These are phyloP conservation scores for Edaphochlamys debaryana DNA, from an alignment of 139 green algal species.

Conservation along the genomic window DNA sequence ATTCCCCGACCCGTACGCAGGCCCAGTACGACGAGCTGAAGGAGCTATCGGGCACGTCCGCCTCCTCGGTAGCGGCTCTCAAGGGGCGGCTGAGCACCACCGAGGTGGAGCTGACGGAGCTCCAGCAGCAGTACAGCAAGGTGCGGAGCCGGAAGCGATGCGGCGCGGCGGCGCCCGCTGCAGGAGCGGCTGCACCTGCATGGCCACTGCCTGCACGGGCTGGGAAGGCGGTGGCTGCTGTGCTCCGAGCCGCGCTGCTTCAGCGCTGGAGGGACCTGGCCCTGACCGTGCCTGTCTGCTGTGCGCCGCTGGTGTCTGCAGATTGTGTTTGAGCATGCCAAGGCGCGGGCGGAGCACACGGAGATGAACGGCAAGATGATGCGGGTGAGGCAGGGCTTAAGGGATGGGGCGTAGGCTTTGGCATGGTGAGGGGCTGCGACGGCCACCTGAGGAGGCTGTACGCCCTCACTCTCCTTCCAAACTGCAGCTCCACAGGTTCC, in stretches of 20 bases:
- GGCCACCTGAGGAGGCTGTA: not conserved
- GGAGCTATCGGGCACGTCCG: not conserved
- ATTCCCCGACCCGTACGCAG: too few relatives aligned
- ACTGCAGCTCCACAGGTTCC: not conserved
- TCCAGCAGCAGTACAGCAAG: conserved; percentile 35
- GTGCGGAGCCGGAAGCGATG: too few relatives aligned
- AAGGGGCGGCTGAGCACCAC: not conserved
- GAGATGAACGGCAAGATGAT: conserved; percentile 45
- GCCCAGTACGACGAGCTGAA: too few relatives aligned
- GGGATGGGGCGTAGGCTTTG: not conserved
- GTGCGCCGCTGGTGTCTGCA: too few relatives aligned
- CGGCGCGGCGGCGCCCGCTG: too few relatives aligned
- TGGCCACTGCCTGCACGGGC: too few relatives aligned
- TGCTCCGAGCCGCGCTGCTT: too few relatives aligned
- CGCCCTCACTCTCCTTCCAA: not conserved
- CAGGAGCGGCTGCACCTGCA: too few relatives aligned
- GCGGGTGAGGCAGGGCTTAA: not conserved
- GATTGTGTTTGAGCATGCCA: conserved; percentile 49
- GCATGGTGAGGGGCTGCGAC: not conserved
- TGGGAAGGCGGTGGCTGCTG: too few relatives aligned
- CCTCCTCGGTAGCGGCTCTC: not conserved
- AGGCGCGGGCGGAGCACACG: conserved; percentile 47
- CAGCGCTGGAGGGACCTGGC: too few relatives aligned
- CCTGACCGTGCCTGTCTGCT: too few relatives aligned
- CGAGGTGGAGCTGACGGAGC: conserved; percentile 12